Evolutionary conservation across 768 basidiomycete genomes (phyloP), one percentile per base, ranked within the genome.

Genomic region (Cyclocybe cylindracea): DNA sequence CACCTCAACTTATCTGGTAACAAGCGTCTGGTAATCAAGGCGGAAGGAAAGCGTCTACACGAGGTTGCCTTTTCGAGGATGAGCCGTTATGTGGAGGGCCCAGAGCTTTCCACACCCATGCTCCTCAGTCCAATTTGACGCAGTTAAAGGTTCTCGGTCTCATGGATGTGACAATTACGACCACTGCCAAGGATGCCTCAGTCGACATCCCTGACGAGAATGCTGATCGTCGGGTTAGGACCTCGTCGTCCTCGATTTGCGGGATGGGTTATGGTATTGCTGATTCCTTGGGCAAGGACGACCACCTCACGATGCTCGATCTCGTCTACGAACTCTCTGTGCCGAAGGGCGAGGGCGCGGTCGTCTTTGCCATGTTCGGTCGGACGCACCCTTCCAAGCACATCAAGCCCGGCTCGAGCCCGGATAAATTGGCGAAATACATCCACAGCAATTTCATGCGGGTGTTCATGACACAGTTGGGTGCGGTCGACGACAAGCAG

Each of bases 1-100:
- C 98, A 97, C 67, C 90, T 99, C 65, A 98, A 98, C 63, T 70
- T 98, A 40, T 98, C 97, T 0, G 97, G 97, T 4, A 99, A 99
- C 75, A 96, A 97, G 67, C 85, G 91, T 8, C 78, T 99, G 4
- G 93, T 94, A 71, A 98, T 99, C 78, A 96, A 93, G 68, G 86
- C 89, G 0, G 88, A 90, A 24, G 24, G 24, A 24, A 24, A 24
- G 24, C 24, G 24, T 24, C 24, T 5, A 24, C 24, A 24, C 24
- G 24, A 24, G 24, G 24, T 24, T 24, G 24, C 24, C 63, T 68
- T 72, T 11, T 70, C 70, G 48, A 68, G 65, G 29, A 42, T 19
- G 10, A 29, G 41, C 41, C 16, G 18, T 9, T 29, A 42, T 42
- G 7, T 39, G 2, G 16, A 42, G 6, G 11, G 10, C 13, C 24